phyloP scores from a whole-genome alignment of 257 asterid genomes.

The Solanum acaule region DNA sequence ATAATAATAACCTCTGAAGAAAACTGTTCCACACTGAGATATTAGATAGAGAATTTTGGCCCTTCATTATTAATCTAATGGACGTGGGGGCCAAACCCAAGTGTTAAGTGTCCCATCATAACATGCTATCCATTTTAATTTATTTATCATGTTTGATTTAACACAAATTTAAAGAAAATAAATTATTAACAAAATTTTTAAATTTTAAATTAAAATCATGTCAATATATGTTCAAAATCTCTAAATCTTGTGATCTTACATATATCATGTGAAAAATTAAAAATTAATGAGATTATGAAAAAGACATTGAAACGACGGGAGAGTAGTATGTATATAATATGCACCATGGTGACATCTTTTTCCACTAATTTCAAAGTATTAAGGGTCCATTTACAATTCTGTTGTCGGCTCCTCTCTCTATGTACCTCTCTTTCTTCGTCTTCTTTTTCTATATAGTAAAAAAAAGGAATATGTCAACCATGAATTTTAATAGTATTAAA shows the following conservation, averaged over 20 bases:
- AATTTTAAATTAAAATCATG: too few relatives aligned
- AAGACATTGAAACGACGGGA: too few relatives aligned
- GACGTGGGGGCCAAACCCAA: background rate
- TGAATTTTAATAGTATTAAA: background rate
- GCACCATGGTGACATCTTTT: background rate
- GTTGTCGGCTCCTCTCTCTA: background rate
- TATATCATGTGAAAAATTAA: accelerated
- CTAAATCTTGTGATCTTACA: too few relatives aligned
- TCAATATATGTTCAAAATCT: too few relatives aligned
- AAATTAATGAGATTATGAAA: too few relatives aligned
- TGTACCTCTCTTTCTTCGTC: background rate
- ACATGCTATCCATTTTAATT: background rate
- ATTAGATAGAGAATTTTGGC: background rate
- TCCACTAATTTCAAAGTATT: background rate
- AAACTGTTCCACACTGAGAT: background rate
- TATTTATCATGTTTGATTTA: too few relatives aligned
- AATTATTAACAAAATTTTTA: too few relatives aligned
- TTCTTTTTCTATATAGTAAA: too few relatives aligned
- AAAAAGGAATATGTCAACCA: background rate
- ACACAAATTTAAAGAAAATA: too few relatives aligned
- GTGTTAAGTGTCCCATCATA: background rate
- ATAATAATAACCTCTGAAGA: background rate
- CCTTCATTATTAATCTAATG: background rate
- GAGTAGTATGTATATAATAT: too few relatives aligned
- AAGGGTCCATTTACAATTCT: background rate